Evolutionary conservation across 202 grass and related monocot genomes (phyloP), one percentile per base, ranked within the genome.

Genomic region (Digitaria exilis): DNA sequence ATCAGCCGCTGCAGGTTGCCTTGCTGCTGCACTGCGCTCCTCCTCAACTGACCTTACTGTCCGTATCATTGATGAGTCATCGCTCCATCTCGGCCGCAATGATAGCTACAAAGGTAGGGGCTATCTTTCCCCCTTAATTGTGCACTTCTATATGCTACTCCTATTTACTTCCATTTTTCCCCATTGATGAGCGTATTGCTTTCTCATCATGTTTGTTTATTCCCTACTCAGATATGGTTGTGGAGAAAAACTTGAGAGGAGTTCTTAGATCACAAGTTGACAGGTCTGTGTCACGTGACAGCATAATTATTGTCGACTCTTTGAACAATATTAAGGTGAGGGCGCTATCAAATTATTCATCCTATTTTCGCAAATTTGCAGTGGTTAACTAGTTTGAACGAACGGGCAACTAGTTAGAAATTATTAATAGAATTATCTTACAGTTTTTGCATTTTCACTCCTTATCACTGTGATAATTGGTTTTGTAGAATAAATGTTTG

Each of bases 311-410:
- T 43, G 85, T 95, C 28, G 95, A 98, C 62, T 98, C 95, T 50
- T 69, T 98, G 76, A 98, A 98, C 37, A 98, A 93, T 71, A 98
- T 98, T 76, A 98, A 98, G 92, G 90, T 98, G 83, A 88, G 61
- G 51, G 52, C 10, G 28, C 8, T 45, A 56, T 5, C 25, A 13
- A 63, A 3, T 46, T n/a, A 4, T 63, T 57, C 65, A 18, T 75
- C 79, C 75, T 69, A 22, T 83, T 67, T 54, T 44, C 45, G n/a
- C 44, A 65, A 43, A 70, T 5, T 61, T 49, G 9, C 37, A 81
- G 11, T 69, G 41, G n/a, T 2, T 35, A 51, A 45, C 39, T 7
- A 1, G 11, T 61, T 84, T 31, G 51, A 3, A 57, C n/a, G n/a
- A n/a, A n/a, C n/a, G 39, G 21, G 4, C 26, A 50, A 43, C 37